Conservation (phyloP, 2,329 filamentous ascomycete genomes). For the Cordyceps farinosa region DNA sequence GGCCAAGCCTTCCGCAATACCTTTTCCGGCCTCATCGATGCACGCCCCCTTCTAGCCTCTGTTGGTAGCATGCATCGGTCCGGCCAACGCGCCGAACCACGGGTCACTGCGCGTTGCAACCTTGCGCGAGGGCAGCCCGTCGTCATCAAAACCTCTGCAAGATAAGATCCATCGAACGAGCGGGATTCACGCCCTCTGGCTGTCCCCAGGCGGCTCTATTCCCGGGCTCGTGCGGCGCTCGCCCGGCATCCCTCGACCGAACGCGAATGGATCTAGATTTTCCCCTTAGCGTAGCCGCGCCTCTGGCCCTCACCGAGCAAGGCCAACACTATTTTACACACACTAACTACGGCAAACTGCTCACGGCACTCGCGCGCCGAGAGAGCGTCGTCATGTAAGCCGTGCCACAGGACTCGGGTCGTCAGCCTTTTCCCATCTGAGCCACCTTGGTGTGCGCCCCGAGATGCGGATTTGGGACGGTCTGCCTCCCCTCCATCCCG, state of each 20-base stretch:
- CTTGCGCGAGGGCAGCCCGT: too few relatives aligned
- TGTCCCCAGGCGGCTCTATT: not conserved
- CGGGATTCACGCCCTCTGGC: not conserved
- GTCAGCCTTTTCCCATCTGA: slow-evolving; percentile 11
- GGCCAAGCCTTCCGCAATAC: not conserved
- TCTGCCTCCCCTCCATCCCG: not conserved
- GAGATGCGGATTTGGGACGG: not conserved
- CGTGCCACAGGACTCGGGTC: not conserved
- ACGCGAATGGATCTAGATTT: not conserved
- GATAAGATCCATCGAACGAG: not conserved
- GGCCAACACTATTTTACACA: not conserved
- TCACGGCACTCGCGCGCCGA: not conserved
- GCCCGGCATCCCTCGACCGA: not conserved
- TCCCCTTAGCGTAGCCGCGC: not conserved
- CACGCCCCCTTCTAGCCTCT: not conserved
- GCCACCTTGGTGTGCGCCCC: slow-evolving; percentile 1
- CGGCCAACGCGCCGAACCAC: not conserved
- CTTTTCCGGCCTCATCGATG: not conserved
- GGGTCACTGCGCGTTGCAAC: not conserved
- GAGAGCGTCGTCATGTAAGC: not conserved
- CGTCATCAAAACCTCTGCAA: not conserved
- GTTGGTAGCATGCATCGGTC: not conserved
- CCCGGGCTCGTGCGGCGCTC: not conserved
- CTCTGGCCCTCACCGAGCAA: not conserved
- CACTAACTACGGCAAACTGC: not conserved